A percentile compares a stretch with the other conserved stretches of the same genome.
phyloP scores from a whole-genome alignment of 805 yeast genomes.

The Metschnikowia gruessii region DNA sequence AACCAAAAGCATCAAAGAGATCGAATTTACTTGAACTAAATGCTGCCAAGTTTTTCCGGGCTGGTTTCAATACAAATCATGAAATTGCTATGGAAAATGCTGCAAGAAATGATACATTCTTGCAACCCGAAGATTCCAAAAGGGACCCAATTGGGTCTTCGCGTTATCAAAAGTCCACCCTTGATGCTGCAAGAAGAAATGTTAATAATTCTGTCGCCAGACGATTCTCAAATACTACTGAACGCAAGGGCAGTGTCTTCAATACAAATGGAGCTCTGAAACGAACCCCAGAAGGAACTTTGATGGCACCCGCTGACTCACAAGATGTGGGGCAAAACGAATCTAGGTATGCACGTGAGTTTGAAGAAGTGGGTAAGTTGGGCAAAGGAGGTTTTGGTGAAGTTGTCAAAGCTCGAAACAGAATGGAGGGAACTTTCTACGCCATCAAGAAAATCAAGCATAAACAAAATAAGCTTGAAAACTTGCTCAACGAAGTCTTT shows the following conservation, averaged over 20 bases:
- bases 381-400: slow-evolving; percentile 98
- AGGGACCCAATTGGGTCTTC: slow-evolving; percentile 16
- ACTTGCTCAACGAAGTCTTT: slow-evolving; percentile 86
- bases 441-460: slow-evolving; percentile 92
- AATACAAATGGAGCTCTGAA: neutral
- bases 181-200: slow-evolving; percentile 15
- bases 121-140: neutral
- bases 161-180: slow-evolving; percentile 11
- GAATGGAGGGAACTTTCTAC: slow-evolving; percentile 90
- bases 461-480: slow-evolving; percentile 71
- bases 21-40: slow-evolving; percentile 81
- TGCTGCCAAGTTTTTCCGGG: slow-evolving; percentile 78
- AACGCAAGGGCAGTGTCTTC: neutral
- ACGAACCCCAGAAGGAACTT: neutral
- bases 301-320: neutral
- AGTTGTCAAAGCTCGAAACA: slow-evolving; percentile 93
- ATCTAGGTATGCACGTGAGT: slow-evolving; percentile 78
- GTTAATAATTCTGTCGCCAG: neutral
- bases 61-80: slow-evolving; percentile 39
- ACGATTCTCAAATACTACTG: slow-evolving; percentile 1
- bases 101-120: neutral
- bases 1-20: slow-evolving; percentile 62
- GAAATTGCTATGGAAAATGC: neutral
- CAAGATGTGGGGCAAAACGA: slow-evolving; percentile 8
- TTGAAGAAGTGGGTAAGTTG: slow-evolving; percentile 86